These are phyloP conservation scores for Aspergillus thermomutatus DNA, from an alignment of 2,329 filamentous ascomycete genomes.

Conservation along the genomic window DNA sequence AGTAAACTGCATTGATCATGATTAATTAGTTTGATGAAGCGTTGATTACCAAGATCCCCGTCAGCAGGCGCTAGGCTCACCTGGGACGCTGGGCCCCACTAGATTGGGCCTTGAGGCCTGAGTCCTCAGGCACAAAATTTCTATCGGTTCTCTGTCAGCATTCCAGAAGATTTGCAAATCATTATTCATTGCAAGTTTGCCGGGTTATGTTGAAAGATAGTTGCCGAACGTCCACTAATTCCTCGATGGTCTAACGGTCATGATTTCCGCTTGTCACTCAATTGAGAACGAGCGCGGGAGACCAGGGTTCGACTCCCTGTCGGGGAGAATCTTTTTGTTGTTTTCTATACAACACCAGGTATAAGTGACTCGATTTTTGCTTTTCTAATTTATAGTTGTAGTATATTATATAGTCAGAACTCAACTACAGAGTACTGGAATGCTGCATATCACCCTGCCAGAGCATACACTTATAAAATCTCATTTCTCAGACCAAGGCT, in stretches of 20 bases:
- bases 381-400: not conserved
- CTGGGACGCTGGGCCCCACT: not conserved
- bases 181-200: not conserved
- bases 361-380: not conserved
- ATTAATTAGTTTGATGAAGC: not conserved
- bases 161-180: not conserved
- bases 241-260: not conserved
- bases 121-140: not conserved
- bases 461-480: not conserved
- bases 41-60: constrained; percentile 22
- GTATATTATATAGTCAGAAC: no score
- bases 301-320: not conserved
- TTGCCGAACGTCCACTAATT: not conserved
- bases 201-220: not conserved
- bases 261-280: constrained; percentile 4
- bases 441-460: not conserved
- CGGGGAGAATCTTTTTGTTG: not conserved
- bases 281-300: not conserved
- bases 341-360: not conserved
- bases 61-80: constrained; percentile 23
- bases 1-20: not conserved
- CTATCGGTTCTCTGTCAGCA: not conserved
- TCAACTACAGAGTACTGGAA: not conserved
- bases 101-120: not conserved
- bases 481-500: not conserved